A percentile compares a stretch with the other conserved stretches of the same genome.
Evolutionary conservation across 1,139 yeast species (phyloP).

Genomic region (Citeromyces siamensis): DNA sequence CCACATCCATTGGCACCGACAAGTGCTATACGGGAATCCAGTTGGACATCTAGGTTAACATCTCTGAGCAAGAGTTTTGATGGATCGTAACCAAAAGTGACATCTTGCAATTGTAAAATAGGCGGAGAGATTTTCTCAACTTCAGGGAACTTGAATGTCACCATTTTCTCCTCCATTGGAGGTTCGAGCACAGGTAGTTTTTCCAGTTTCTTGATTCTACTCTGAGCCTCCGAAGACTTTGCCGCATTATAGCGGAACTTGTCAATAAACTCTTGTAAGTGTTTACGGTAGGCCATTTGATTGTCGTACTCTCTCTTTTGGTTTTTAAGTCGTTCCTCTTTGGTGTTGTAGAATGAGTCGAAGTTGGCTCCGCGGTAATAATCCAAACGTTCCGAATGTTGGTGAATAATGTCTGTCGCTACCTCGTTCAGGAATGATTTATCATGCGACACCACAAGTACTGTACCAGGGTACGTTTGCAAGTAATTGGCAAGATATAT

Average conservation of each 20-base stretch:
- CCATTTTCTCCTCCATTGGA: constrained; percentile 83
- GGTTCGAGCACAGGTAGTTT: constrained; percentile 87
- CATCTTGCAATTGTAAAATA: constrained; percentile 76
- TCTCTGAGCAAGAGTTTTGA: constrained; percentile 48
- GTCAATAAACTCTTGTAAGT: constrained; percentile 88
- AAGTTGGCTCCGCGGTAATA: constrained; percentile 93
- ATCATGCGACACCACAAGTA: constrained; percentile 93
- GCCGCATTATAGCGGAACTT: constrained; percentile 97
- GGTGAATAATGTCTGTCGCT: constrained; percentile 95
- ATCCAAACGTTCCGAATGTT: constrained; percentile 92
- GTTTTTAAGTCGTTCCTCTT: constrained; percentile 90
- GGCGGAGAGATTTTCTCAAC: constrained; percentile 94
- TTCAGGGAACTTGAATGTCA: constrained; percentile 88
- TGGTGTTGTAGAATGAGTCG: constrained; percentile 84
- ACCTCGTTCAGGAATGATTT: constrained; percentile 94
- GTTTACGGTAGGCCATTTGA: constrained; percentile 93
- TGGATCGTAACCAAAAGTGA: constrained; percentile 73
- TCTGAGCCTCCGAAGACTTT: constrained; percentile 93
- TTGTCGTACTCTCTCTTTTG: constrained; percentile 92
- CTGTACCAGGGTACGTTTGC: constrained; percentile 85
- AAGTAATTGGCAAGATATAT: constrained; percentile 84
- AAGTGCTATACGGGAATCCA: constrained; percentile 90
- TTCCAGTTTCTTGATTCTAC: constrained; percentile 92
- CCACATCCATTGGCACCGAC: constrained; percentile 99
- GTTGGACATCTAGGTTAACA: constrained; percentile 79